Evolutionary conservation across 495 filamentous ascomycete species (phyloP).

Genomic region (Aspergillus coremiiformis): DNA sequence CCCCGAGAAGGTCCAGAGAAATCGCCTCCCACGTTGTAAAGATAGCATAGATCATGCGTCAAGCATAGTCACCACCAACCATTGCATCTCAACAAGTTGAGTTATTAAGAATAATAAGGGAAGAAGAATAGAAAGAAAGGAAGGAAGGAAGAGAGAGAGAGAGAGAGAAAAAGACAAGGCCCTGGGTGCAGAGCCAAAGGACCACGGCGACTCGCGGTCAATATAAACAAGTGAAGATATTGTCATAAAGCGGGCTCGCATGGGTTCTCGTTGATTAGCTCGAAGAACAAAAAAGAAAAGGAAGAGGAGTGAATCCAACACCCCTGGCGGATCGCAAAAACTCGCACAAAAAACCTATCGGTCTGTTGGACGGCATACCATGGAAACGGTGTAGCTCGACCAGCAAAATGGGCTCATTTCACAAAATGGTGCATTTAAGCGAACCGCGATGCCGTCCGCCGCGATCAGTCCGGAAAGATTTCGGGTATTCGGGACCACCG

Average conservation of each 20-base stretch:
- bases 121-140: neutral
- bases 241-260: conserved; percentile 15
- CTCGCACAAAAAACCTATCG: neutral
- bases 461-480: conserved; percentile 38
- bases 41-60: conserved; percentile 18
- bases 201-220: conserved; percentile 12
- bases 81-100: conserved; percentile 11
- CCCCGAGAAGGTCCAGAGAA: conserved; percentile 16
- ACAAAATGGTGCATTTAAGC: conserved; percentile 38
- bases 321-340: neutral
- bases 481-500: conserved; percentile 36
- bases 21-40: conserved; percentile 9
- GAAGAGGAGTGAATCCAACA: neutral
- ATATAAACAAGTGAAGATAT: conserved; percentile 20
- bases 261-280: conserved; percentile 6
- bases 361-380: neutral
- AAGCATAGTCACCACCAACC: conserved; percentile 17
- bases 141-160: conserved; percentile 1
- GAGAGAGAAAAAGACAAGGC: neutral
- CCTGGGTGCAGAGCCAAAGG: conserved; percentile 5
- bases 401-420: conserved; percentile 20
- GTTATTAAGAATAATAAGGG: conserved; percentile 4
- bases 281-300: neutral
- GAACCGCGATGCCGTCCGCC: conserved; percentile 30
- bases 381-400: conserved; percentile 2